These are phyloP conservation scores for Naegleria fowleri DNA, from an alignment of 208 protist genomes.

Conservation along the genomic window DNA sequence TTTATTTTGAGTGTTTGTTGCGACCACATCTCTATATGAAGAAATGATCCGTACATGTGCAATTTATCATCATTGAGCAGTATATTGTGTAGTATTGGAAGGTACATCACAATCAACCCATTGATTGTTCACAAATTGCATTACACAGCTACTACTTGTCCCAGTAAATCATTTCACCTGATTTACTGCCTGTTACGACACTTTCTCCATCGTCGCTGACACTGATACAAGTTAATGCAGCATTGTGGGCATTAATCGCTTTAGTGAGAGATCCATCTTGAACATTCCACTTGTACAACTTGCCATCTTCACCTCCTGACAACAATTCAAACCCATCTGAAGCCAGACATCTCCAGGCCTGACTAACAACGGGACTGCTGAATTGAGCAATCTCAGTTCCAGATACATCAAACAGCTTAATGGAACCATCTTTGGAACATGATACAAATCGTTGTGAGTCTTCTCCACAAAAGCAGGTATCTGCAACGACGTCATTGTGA, in stretches of 20 bases:
- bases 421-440: neutral
- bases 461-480: neutral
- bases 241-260: neutral
- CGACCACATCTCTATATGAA: too few species aligned
- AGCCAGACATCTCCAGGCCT: neutral
- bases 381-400: neutral
- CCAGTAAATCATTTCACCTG: neutral
- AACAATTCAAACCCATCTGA: neutral
- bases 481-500: neutral
- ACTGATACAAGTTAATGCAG: neutral
- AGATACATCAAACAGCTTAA: conserved; percentile 1
- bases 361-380: neutral
- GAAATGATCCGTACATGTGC: too few species aligned
- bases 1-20: too few species aligned
- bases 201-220: neutral
- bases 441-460: neutral
- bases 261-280: neutral
- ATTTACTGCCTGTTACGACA: neutral
- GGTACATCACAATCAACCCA: too few species aligned
- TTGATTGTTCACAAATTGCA: too few species aligned
- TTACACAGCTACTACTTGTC: too few species aligned
- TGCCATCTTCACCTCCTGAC: neutral
- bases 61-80: too few species aligned
- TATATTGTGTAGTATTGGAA: too few species aligned
- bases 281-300: conserved; percentile 4